Percentiles rank a stretch among this genome's conserved stretches.
Evolutionary conservation across 768 basidiomycete genomes (phyloP).

Genomic region (Lactarius indigo): DNA sequence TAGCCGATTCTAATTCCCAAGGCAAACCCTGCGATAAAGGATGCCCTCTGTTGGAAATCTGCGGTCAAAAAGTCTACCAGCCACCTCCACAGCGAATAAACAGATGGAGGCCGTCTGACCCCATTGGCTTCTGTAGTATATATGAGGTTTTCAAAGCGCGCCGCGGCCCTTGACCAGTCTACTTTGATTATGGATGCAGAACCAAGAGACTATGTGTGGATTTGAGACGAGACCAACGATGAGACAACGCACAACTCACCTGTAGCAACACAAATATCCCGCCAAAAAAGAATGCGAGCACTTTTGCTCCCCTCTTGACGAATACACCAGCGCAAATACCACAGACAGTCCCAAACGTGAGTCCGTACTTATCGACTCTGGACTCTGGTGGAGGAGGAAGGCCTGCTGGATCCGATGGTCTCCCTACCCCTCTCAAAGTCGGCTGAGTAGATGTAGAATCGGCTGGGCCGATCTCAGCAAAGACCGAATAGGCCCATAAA

Average conservation of each 20-base stretch:
- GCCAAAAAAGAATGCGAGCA: conserved; percentile 81
- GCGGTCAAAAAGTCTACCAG: conserved; percentile 80
- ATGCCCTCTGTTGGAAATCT: conserved; percentile 88
- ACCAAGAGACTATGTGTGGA: conserved; percentile 62
- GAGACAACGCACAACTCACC: conserved; percentile 43
- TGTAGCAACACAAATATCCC: conserved; percentile 89
- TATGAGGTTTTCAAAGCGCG: conserved; percentile 69
- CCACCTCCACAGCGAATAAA: conserved; percentile 62
- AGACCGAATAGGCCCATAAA: neutral
- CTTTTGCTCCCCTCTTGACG: conserved; percentile 89
- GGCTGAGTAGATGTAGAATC: neutral
- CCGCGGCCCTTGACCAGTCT: conserved; percentile 68
- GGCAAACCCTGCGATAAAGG: conserved; percentile 79
- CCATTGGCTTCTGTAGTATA: conserved; percentile 61
- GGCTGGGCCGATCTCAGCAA: neutral
- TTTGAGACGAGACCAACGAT: neutral
- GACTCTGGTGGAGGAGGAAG: conserved; percentile 61
- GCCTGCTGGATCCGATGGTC: neutral
- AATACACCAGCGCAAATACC: conserved; percentile 92
- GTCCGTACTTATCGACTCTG: conserved; percentile 74
- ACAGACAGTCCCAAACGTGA: conserved; percentile 84
- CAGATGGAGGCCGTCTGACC: conserved; percentile 54
- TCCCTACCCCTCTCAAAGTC: neutral
- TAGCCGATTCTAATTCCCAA: conserved; percentile 81
- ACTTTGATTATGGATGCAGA: conserved; percentile 70